A percentile compares a stretch with the other conserved stretches of the same genome.
phyloP scores from a whole-genome alignment of 352 stramenopile species.

The Pythium phragmiticola region DNA sequence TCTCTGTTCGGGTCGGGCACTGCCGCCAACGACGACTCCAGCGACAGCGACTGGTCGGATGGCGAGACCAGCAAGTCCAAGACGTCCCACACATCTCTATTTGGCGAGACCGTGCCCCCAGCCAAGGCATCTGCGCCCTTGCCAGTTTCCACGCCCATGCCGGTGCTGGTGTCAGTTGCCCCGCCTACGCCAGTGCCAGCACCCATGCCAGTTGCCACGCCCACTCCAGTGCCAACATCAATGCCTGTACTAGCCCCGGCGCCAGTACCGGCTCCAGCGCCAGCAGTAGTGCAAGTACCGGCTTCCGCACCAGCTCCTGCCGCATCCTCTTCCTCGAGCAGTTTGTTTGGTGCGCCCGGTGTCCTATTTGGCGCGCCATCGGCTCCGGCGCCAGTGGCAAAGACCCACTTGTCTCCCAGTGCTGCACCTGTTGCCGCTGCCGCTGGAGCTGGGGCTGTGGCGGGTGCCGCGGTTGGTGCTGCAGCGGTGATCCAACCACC shows the following conservation, averaged over 20 bases:
- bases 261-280: slow-evolving; percentile 17
- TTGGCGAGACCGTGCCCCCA: slow-evolving; percentile 2
- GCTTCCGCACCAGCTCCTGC: neutral
- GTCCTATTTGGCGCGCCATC: slow-evolving; percentile 15
- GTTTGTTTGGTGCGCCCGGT: slow-evolving; percentile 15
- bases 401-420: neutral
- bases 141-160: slow-evolving; percentile 21
- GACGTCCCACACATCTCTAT: slow-evolving; percentile 6
- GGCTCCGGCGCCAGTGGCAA: slow-evolving; percentile 1
- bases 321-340: neutral
- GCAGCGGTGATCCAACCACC: slow-evolving; percentile 13
- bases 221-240: neutral
- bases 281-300: slow-evolving; percentile 4
- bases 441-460: slow-evolving; percentile 28
- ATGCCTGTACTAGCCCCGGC: slow-evolving; percentile 2
- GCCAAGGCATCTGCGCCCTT: neutral
- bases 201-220: too few relatives aligned
- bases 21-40: slow-evolving; percentile 13
- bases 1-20: slow-evolving; percentile 24
- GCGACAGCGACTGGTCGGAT: slow-evolving; percentile 31
- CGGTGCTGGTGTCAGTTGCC: slow-evolving; percentile 1
- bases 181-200: neutral
- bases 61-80: slow-evolving; percentile 23
- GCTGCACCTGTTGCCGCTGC: neutral
- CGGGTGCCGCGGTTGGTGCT: slow-evolving; percentile 16